phyloP scores from a whole-genome alignment of 2,329 filamentous ascomycete species.

The Cladorrhinum sp. region DNA sequence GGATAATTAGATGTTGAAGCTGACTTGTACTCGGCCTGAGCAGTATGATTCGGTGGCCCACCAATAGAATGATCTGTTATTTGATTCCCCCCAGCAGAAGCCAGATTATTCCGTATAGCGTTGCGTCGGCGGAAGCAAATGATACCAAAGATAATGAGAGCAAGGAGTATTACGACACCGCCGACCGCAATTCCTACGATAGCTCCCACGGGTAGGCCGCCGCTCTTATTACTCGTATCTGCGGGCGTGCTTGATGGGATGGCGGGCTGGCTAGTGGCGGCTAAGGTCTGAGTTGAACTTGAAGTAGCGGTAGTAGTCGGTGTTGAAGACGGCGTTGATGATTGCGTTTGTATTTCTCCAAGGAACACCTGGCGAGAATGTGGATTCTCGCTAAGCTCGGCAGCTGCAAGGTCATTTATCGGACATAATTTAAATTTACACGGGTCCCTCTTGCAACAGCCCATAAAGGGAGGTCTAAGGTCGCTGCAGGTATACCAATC shows the following conservation, averaged over 20 bases:
- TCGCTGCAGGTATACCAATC: not conserved
- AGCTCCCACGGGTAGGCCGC: not conserved
- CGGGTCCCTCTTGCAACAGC: not conserved
- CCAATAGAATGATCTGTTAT: not conserved
- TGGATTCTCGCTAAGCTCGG: not conserved
- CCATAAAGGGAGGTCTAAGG: not conserved
- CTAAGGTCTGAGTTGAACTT: not conserved
- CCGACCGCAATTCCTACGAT: not conserved
- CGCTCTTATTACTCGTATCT: not conserved
- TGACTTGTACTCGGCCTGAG: not conserved
- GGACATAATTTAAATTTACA: not conserved
- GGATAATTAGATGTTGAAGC: not conserved
- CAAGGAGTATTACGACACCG: not conserved
- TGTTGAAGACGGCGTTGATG: not conserved
- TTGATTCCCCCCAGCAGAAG: too few relatives aligned
- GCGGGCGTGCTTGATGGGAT: not conserved
- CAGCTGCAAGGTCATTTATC: not conserved
- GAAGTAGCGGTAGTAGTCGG: not conserved
- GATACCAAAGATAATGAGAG: not conserved
- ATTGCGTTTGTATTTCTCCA: not conserved
- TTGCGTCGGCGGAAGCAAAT: not conserved
- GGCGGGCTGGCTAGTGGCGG: not conserved
- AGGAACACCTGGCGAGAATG: not conserved
- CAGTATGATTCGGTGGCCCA: not conserved
- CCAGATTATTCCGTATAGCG: not conserved